Evolutionary conservation across 441 rosid genomes (phyloP), one percentile per base, ranked within the genome.

Genomic region (Populus hybrid): DNA sequence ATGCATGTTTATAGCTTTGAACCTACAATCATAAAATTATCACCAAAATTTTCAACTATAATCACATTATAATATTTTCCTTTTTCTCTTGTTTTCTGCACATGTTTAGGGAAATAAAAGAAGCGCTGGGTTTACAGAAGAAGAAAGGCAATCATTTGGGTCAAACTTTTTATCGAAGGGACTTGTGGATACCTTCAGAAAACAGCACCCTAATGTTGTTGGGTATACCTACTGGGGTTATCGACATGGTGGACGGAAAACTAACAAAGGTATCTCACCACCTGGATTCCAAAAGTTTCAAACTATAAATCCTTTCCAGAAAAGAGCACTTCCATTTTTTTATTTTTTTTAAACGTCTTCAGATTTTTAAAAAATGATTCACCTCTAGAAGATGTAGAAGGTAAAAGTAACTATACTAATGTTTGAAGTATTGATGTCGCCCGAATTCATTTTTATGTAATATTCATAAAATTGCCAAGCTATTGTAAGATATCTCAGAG

Each of bases 81-180:
- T 16, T 50, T 50, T 50, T 14, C 56, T 50, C 56, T 50, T 50
- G 56, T 16, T 50, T 50, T 50, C 56, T 50, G 56, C 56, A 50
- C 56, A 50, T 50, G 20, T 50, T 50, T 50, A 50, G 31, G 31
- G 31, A 29, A 29, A 29, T 80, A 95, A 79, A 84, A 89, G 97
- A 84, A 95, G 95, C 81, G 99, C 99, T 77, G 99, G 98, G 73
- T 95, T 94, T 72, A 95, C 99, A 35, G 84, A 78, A 73, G 99
- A 95, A 86, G 99, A 95, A 85, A 91, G 99, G 76, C 79, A 94
- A 79, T 95, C 99, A 9, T 95, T 94, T 81, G 90, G 88, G 38
- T 75, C 79, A 67, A 95, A 90, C 87, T 94, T 90, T 73, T 90
- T 95, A 82, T 91, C 94, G 11, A 89, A 81, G 78, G 97, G 99